phyloP scores from a whole-genome alignment of 2,329 filamentous ascomycete species.

The Dothidotthia symphoricarpi region DNA sequence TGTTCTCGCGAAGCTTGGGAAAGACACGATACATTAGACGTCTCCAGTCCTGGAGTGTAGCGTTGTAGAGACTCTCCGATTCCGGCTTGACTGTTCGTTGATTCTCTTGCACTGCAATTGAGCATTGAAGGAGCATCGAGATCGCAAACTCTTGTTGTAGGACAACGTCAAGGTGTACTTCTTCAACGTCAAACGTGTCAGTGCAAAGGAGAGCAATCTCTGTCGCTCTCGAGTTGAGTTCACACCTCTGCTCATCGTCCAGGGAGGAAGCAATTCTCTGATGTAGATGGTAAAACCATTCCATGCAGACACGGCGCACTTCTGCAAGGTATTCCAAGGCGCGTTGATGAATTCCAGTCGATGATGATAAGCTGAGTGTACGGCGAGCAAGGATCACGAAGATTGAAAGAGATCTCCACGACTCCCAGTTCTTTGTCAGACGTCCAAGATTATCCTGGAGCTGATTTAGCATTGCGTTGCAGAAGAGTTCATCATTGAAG shows the following conservation, averaged over 20 bases:
- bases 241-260: conserved; percentile 27
- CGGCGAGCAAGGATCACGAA: conserved; percentile 47
- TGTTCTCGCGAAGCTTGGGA: conserved; percentile 2
- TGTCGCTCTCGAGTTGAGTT: conserved; percentile 37
- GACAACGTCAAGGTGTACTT: conserved; percentile 22
- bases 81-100: conserved; percentile 1
- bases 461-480: conserved; percentile 12
- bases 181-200: conserved; percentile 49
- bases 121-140: conserved; percentile 19
- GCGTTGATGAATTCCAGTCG: conserved; percentile 10
- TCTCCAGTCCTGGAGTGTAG: conserved; percentile 18
- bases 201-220: conserved; percentile 47
- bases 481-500: conserved; percentile 40
- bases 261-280: conserved; percentile 19
- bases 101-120: conserved; percentile 24
- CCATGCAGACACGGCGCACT: conserved; percentile 37
- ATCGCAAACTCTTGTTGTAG: conserved; percentile 21
- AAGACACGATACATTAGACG: conserved; percentile 17
- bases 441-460: conserved; percentile 13
- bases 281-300: conserved; percentile 44
- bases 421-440: conserved; percentile 36
- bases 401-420: conserved; percentile 41
- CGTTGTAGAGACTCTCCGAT: conserved; percentile 1
- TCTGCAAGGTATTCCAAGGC: conserved; percentile 36
- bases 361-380: conserved; percentile 44